A percentile compares a stretch with the other conserved stretches of the same genome.
Evolutionary conservation across 2,329 filamentous ascomycete species (phyloP).

Genomic region (Madurella fahalii): DNA sequence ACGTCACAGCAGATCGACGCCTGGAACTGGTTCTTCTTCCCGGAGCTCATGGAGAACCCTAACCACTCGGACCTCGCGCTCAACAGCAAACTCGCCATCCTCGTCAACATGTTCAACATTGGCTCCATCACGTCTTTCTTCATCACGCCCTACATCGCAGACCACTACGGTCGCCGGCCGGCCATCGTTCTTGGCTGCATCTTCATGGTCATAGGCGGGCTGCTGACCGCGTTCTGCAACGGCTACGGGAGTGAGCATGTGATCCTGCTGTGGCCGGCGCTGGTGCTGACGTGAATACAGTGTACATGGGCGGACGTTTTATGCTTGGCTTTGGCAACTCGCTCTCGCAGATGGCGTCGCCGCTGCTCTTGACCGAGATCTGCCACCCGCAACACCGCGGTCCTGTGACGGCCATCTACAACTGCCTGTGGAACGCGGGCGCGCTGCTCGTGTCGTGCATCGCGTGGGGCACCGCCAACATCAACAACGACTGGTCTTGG

Average conservation of each 20-base stretch:
- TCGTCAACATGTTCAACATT: constrained; percentile 51
- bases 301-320: constrained; percentile 59
- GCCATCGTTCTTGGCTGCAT: constrained; percentile 42
- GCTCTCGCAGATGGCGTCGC: constrained; percentile 59
- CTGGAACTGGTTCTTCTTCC: constrained; percentile 50
- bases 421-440: constrained; percentile 59
- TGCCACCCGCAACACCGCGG: constrained; percentile 66
- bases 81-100: constrained; percentile 42
- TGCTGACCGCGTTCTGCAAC: constrained; percentile 40
- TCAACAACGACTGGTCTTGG: constrained; percentile 62
- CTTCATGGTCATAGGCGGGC: constrained; percentile 44
- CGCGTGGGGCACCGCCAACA: constrained; percentile 58
- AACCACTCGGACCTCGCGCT: constrained; percentile 17
- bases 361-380: constrained; percentile 61
- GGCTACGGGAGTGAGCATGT: constrained; percentile 39
- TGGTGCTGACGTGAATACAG: constrained; percentile 26
- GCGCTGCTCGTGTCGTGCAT: constrained; percentile 53
- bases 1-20: constrained; percentile 54
- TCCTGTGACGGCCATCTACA: constrained; percentile 62
- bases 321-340: constrained; percentile 66
- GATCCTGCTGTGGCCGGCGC: not conserved
- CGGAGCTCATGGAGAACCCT: constrained; percentile 33
- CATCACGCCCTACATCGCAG: constrained; percentile 44
- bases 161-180: constrained; percentile 40
- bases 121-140: constrained; percentile 46